Base-by-base conservation (phyloP, 1,139 yeast species). In the Saccharomyces hybrid region DNA sequence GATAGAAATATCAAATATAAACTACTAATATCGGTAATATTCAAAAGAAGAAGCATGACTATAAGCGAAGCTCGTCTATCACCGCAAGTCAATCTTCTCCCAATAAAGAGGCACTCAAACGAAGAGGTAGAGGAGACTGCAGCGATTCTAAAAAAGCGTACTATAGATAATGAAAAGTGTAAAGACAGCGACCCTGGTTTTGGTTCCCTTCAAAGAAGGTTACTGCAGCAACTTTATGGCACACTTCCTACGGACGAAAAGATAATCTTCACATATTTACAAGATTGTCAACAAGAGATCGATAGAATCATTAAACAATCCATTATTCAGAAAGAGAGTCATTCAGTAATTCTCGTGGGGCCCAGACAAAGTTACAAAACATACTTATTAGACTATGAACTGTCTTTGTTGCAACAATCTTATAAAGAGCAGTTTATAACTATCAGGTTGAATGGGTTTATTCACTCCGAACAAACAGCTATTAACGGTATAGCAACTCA, bases 401-500 rank as follows among this genome's bases (percentile, higher is more conserved):
- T 93, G 28, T 59, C 68, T 0, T 71, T 75, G n/a, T 71, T 90
- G 26, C 61, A 71, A 2, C 65, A 70, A 2, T 69, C 67, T 4
- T 74, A 76, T 52, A 63, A 61, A 0, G 74, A 76, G 26, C 78
- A 78, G 50, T 89, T 83, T 65, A 74, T 91, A 23, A 75, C 79
- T 0, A 80, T 93, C 9, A 69, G 78, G 34, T 72, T 93, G 46
- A 83, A 85, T 57, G 96, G 97, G 0, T 72, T 78, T 34, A 77
- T 85, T 2, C 96, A 88, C 64, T 68, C 79, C 2, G 99, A 93
- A 64, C 78, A 76, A 51, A 74, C 80, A 53, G 98, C 98, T 0
- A 78, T 93, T 9, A 77, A 93, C 52, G 95, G 89, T 60, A 86
- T 93, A 55, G 96, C 96, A 0, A 75, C 86, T 48, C 98, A 91